Conservation (phyloP, 192 early-diverging fungal genomes). For the Physocladia obscura region DNA sequence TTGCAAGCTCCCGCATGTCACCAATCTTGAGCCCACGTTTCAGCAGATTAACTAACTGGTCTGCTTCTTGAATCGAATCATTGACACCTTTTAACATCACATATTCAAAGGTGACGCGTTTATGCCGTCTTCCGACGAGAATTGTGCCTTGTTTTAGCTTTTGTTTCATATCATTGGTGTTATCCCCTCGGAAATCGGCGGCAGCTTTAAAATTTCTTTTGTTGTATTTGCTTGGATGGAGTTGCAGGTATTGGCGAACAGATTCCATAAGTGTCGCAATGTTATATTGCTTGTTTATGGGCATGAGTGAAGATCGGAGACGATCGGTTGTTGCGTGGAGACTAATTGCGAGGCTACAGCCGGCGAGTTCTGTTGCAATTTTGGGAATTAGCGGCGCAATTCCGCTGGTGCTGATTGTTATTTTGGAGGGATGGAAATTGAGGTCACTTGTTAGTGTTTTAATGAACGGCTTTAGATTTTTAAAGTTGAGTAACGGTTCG, state of each 20-base stretch:
- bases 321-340: conserved; percentile 81
- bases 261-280: conserved; percentile 69
- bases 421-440: conserved; percentile 68
- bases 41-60: conserved; percentile 63
- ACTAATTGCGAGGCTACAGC: conserved; percentile 71
- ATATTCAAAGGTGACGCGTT: conserved; percentile 87
- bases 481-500: conserved; percentile 85
- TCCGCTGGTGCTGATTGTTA: conserved; percentile 82
- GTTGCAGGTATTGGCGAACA: conserved; percentile 56
- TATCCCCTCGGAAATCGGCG: too few species aligned
- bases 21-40: conserved; percentile 33
- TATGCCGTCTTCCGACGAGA: conserved; percentile 51
- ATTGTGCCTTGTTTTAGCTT: too few species aligned
- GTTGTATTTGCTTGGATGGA: neutral
- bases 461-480: conserved; percentile 43
- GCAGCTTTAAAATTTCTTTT: too few species aligned
- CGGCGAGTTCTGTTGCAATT: conserved; percentile 67
- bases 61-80: conserved; percentile 69
- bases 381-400: conserved; percentile 79
- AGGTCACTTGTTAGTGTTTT: conserved; percentile 52
- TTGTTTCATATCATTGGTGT: too few species aligned
- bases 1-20: conserved; percentile 41
- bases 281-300: conserved; percentile 82
- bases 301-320: conserved; percentile 76
- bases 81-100: conserved; percentile 88